Base-by-base conservation (phyloP, 768 basidiomycete genomes). In the Phlegmacium glaucopus region DNA sequence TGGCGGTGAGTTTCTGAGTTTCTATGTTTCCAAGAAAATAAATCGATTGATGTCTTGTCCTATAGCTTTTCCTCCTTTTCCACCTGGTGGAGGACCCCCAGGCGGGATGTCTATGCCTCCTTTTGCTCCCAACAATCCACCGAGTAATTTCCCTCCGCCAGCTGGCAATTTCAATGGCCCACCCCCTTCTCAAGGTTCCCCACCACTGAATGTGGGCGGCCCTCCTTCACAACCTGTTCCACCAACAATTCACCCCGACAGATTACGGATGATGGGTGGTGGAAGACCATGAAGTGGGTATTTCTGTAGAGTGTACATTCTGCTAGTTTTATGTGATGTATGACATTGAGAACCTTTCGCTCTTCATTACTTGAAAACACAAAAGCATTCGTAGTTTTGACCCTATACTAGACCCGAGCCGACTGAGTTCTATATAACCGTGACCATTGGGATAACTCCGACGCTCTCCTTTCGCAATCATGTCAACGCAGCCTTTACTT, bases 401-500 rank as follows among this genome's bases (percentile, higher is more conserved):
- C 44, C 52, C 49, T 58, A 54, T 56, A 22, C 5, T 22, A 22
- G 22, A 5, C 22, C 22, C 22, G 5, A 22, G 22, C 22, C 22
- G 22, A 22, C 22, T 22, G 3, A 22, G 22, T 22, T 22, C n/a
- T n/a, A n/a, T n/a, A n/a, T n/a, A n/a, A n/a, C n/a, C n/a, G 22
- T 22, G 22, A 22, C 22, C n/a, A n/a, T n/a, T n/a, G n/a, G n/a
- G 22, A 5, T 22, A 22, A 22, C 22, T 22, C 22, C 22, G 22
- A 22, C 22, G 22, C 50, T 46, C 28, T 39, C 45, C 46, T 42
- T 45, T 43, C 38, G 52, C 42, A 47, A 45, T 52, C 57, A 99
- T 97, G 96, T 98, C 96, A 13, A 96, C 93, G 38, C 96, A 98
- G 66, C 96, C 96, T 22, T 81, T 98, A 43, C 86, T 99, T 17